phyloP scores from a whole-genome alignment of 768 basidiomycete genomes.

The Leccinum longicurvipes region DNA sequence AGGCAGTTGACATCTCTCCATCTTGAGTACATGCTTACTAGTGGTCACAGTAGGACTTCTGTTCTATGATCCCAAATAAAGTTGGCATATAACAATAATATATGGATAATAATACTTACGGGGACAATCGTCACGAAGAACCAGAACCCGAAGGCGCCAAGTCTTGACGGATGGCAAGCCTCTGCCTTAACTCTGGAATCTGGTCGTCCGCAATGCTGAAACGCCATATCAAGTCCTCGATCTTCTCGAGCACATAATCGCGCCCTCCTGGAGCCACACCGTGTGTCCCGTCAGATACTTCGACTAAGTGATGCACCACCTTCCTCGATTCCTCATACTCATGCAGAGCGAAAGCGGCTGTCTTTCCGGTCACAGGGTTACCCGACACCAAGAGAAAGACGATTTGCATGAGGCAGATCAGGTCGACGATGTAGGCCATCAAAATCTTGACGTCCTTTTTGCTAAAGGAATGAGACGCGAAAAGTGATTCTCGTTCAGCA shows the following conservation, averaged over 20 bases:
- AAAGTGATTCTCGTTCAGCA: not conserved
- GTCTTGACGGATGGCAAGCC: not conserved
- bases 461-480: not conserved
- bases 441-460: slow-evolving; percentile 10
- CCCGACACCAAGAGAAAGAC: slow-evolving; percentile 2
- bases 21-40: not conserved
- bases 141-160: not conserved
- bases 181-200: not conserved
- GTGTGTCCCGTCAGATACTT: not conserved
- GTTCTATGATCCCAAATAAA: not conserved
- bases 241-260: slow-evolving; percentile 10
- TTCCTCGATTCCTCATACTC: slow-evolving; percentile 1
- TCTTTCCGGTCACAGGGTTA: not conserved
- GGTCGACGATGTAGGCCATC: slow-evolving; percentile 13
- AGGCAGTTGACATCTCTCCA: not conserved
- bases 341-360: not conserved
- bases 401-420: slow-evolving; percentile 16
- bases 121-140: not conserved
- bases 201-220: slow-evolving; percentile 8
- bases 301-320: not conserved
- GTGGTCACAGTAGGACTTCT: no score
- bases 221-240: slow-evolving; percentile 14
- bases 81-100: not conserved
- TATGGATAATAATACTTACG: not conserved
- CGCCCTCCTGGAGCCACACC: slow-evolving; percentile 5